A percentile compares a stretch with the other conserved stretches of the same genome.
These are phyloP conservation scores for Globisporangium rhizosaccharum DNA, from an alignment of 352 stramenopile species.

Conservation along the genomic window DNA sequence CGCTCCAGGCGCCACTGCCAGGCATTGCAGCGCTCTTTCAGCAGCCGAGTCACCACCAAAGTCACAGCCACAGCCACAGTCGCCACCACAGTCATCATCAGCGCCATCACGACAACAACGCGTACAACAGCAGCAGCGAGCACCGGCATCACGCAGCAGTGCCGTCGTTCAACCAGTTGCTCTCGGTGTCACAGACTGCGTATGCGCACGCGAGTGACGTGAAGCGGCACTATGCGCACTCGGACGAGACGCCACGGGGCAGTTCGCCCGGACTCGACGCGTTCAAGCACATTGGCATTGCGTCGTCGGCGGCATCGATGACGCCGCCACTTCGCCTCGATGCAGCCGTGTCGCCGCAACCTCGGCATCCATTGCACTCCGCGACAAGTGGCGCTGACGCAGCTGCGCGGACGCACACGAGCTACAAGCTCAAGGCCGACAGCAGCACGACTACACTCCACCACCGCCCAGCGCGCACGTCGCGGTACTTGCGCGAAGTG, in stretches of 20 bases:
- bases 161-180: background rate
- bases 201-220: background rate
- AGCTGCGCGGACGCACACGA: conserved; percentile 1
- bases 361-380: background rate
- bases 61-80: background rate
- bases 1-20: background rate
- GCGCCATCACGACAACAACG: background rate
- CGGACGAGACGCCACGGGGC: background rate
- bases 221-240: background rate
- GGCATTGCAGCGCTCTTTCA: conserved; percentile 5
- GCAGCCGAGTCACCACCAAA: background rate
- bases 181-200: background rate
- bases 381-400: background rate
- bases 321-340: no score
- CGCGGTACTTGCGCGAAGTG: conserved; percentile 15
- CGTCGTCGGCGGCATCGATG: background rate
- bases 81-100: background rate
- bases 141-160: no score
- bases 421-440: conserved; percentile 1
- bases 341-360: background rate
- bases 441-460: background rate
- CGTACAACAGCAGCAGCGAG: background rate
- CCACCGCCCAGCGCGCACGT: conserved; percentile 1
- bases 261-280: conserved; percentile 1
- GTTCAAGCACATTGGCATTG: conserved; percentile 6